Conservation (phyloP, 2,329 filamentous ascomycete species). For the Amesomyces nigricolor region DNA sequence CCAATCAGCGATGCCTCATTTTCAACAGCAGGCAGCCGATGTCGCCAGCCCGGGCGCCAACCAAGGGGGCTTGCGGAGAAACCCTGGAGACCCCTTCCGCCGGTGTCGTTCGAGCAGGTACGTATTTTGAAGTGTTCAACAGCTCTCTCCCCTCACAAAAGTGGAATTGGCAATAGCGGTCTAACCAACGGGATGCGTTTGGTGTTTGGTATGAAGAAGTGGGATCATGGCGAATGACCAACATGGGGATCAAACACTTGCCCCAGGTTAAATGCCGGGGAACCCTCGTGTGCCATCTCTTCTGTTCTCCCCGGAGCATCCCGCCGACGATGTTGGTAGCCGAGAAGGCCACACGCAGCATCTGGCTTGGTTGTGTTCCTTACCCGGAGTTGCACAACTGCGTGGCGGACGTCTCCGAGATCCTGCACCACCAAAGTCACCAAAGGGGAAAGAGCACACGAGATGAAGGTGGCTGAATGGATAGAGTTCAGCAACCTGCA, state of each 20-base stretch:
- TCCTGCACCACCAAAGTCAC: background rate
- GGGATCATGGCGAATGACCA: too few relatives aligned
- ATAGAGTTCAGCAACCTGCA: background rate
- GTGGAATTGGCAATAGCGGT: background rate
- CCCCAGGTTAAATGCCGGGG: background rate
- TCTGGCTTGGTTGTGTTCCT: background rate
- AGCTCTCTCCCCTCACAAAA: too few relatives aligned
- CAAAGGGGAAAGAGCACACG: constrained; percentile 3
- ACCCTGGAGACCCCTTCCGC: constrained; percentile 14
- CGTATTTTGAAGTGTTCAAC: too few relatives aligned
- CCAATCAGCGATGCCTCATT: constrained; percentile 27
- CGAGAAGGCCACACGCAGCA: background rate
- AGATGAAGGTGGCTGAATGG: background rate
- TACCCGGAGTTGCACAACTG: background rate
- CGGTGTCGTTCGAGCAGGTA: constrained; percentile 18
- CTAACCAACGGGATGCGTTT: too few relatives aligned
- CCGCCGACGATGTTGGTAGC: background rate
- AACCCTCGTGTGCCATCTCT: background rate
- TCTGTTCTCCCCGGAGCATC: background rate
- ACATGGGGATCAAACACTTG: too few relatives aligned
- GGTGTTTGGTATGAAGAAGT: too few relatives aligned
- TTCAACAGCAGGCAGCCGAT: constrained; percentile 28
- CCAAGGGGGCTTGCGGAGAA: constrained; percentile 4
- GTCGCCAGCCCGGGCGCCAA: constrained; percentile 21
- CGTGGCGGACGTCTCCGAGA: background rate